phyloP scores from a whole-genome alignment of 805 yeast species.

The Naumovozyma dairenensis region DNA sequence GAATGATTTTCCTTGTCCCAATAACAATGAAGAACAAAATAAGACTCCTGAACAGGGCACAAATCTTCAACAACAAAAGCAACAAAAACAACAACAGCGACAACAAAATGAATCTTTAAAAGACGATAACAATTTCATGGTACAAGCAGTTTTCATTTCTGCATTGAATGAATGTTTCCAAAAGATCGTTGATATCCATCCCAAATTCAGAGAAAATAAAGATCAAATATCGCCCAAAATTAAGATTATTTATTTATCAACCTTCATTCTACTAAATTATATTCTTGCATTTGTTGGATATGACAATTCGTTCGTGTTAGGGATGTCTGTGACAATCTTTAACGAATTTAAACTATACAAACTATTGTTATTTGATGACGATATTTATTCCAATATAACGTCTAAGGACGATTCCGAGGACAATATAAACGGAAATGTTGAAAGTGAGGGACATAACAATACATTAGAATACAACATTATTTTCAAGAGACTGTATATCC shows the following conservation, averaged over 20 bases:
- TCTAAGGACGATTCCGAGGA: slow-evolving; percentile 2
- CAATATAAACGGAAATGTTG: slow-evolving; percentile 2
- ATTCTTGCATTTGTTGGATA: slow-evolving; percentile 51
- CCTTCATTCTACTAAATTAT: slow-evolving; percentile 42
- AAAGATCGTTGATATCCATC: slow-evolving; percentile 25
- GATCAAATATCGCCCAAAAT: slow-evolving; percentile 24
- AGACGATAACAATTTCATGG: slow-evolving; percentile 3
- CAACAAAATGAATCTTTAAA: background rate
- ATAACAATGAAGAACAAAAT: slow-evolving; percentile 3
- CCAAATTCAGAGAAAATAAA: slow-evolving; percentile 22
- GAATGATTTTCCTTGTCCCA: slow-evolving; percentile 4
- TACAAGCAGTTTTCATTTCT: slow-evolving; percentile 19
- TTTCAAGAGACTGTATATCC: slow-evolving; percentile 37
- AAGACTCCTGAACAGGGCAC: slow-evolving; percentile 2
- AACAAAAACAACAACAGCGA: slow-evolving; percentile 1
- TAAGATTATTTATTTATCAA: slow-evolving; percentile 29
- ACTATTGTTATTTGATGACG: slow-evolving; percentile 21
- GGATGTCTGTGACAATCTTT: slow-evolving; percentile 43
- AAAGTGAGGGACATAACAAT: slow-evolving; percentile 17
- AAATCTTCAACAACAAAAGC: slow-evolving; percentile 1
- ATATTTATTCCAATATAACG: slow-evolving; percentile 6
- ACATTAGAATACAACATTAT: slow-evolving; percentile 28
- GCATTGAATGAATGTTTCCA: slow-evolving; percentile 27
- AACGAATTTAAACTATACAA: slow-evolving; percentile 47
- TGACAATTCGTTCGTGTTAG: slow-evolving; percentile 47